Evolutionary conservation across 2,329 filamentous ascomycete genomes (phyloP).

Genomic region (Trichophyton simii): DNA sequence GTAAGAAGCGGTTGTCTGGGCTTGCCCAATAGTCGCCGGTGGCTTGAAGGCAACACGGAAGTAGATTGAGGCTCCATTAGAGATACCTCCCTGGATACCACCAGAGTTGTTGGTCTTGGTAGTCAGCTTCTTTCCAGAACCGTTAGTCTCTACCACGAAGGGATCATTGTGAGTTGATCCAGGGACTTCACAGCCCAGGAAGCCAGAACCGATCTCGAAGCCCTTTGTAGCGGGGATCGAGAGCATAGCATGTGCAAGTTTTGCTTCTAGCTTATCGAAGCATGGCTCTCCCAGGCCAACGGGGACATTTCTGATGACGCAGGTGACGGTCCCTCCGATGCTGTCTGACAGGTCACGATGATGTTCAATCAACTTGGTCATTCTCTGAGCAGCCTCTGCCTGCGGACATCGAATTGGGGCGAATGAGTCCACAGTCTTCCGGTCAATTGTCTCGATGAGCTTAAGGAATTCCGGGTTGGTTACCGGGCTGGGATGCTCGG

Average conservation of each 20-base stretch:
- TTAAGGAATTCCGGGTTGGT: slow-evolving; percentile 68
- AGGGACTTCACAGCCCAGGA: slow-evolving; percentile 70
- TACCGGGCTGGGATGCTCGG: slow-evolving; percentile 53
- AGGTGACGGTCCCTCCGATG: slow-evolving; percentile 90
- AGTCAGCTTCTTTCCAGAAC: slow-evolving; percentile 47
- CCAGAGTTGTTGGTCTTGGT: slow-evolving; percentile 93
- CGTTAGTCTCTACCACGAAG: slow-evolving; percentile 43
- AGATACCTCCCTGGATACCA: slow-evolving; percentile 89
- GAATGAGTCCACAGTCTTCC: slow-evolving; percentile 62
- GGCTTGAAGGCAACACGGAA: slow-evolving; percentile 94
- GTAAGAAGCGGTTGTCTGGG: slow-evolving; percentile 73
- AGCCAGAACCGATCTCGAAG: slow-evolving; percentile 90
- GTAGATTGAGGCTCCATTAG: slow-evolving; percentile 86
- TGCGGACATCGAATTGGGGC: slow-evolving; percentile 82
- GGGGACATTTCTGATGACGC: slow-evolving; percentile 77
- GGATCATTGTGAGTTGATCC: slow-evolving; percentile 89
- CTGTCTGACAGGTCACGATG: slow-evolving; percentile 71
- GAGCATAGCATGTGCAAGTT: slow-evolving; percentile 84
- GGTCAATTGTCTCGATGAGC: slow-evolving; percentile 59
- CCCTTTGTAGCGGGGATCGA: slow-evolving; percentile 90
- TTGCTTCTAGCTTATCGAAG: slow-evolving; percentile 92
- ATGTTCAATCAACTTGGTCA: slow-evolving; percentile 67
- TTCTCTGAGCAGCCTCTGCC: slow-evolving; percentile 48
- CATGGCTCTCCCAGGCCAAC: slow-evolving; percentile 81
- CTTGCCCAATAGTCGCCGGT: slow-evolving; percentile 80